Evolutionary conservation across 1,139 yeast species (phyloP), one percentile per base, ranked within the genome.

Genomic region (Suhomyces maxii): DNA sequence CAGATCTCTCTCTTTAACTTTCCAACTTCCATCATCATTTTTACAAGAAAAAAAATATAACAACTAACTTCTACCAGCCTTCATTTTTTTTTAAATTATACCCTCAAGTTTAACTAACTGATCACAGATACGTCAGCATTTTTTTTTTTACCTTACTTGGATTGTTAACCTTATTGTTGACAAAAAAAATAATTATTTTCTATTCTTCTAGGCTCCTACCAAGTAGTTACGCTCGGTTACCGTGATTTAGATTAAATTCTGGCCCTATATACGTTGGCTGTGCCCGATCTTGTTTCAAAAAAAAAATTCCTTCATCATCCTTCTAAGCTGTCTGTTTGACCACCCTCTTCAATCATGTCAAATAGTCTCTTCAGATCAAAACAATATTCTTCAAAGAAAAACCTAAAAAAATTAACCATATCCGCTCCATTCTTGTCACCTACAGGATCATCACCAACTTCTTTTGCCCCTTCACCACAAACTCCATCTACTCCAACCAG

Each of bases 351-450:
- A 32, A 42, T 28, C 26, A 69, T 68, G 73, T 61, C 71, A 3
- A 40, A 65, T 7, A 53, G 63, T 36, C 56, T 69, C 38, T 67
- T 69, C 47, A 61, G 59, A 45, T 59, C 71, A 7, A 67, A 61
- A 46, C 67, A 64, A 40, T 48, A 51, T 47, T 63, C 59, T 46
- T 57, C 68, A 9, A 60, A 58, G 37, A 64, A 60, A 51, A 66
- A 63, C 49, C 58, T 69, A 47, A 68, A 65, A 47, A 60, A 63
- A 18, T 51, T 69, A 34, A 53, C 61, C 12, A 69, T 70, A 26
- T 63, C 70, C 37, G 60, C 65, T 6, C 71, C 71, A 11, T 48
- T 62, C n/a, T 40, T 43, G 31, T 37, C 45, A 5, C 47, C 51
- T 25, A 36, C 8, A 12, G 33, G 26, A 41, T 44, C 14, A 36